Base-by-base conservation (phyloP, 176 grass and related monocot species). In the Elymus sibiricus region DNA sequence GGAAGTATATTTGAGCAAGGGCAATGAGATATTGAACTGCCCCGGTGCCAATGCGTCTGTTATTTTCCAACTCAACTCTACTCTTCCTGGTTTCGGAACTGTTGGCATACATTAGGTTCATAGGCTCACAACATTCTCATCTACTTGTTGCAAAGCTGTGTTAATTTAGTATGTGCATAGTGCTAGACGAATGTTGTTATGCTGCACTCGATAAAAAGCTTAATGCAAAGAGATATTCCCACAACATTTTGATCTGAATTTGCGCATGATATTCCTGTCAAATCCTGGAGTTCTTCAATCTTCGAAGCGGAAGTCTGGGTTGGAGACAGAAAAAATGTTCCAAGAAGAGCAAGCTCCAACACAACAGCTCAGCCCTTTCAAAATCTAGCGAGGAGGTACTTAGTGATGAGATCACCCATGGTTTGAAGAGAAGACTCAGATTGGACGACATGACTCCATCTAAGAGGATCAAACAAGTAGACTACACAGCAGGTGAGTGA, bases 381-480 rank as follows among this genome's bases (percentile, higher is more conserved):
- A 63, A 34, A 62, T 47, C 22, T 44, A 38, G 64, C 2, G 64
- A 82, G 9, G 85, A 87, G 51, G 4, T 61, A 55, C 85, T 90
- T 12, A 76, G 75, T 25, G 88, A 92, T 27, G 88, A 81, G 38
- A 87, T 88, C 64, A 69, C 49, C 58, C 44, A 90, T 66, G 77
- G 83, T 68, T 82, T 95, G 79, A 92, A 95, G 86, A 88, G 86
- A 95, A 86, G 83, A 42, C 90, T 95, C 27, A 86, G 71, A 42
- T 79, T 95, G 88, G 90, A 95, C 5, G 93, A 92, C 27, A 13
- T 67, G 59, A 24, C 15, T 75, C 83, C 87, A 81, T 19, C 53
- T 21, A 95, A 92, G 79, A 95, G 81, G 90, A 90, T 42, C 17
- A 92, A 86, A 67, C 73, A 49, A 32, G 21, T 72, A 25, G 81